Percentiles rank a stretch among this genome's conserved stretches.
Conservation (phyloP, 371 early-diverging fungal species). For the Fennellomyces sp. region DNA sequence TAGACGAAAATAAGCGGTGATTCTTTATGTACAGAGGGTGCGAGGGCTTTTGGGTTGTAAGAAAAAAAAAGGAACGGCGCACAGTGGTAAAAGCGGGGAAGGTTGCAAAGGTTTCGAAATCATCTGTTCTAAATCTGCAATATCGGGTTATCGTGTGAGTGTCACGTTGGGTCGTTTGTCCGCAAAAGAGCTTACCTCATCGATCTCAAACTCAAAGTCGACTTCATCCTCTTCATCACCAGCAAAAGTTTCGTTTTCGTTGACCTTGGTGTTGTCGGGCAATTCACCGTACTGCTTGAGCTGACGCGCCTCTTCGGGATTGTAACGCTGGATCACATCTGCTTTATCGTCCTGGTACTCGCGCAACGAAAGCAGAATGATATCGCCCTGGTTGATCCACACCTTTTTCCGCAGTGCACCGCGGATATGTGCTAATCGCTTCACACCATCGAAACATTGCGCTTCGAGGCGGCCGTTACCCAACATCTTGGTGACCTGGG, state of each 20-base stretch:
- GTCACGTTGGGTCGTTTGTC: too few relatives aligned
- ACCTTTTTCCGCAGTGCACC: conserved; percentile 95
- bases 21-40: too few relatives aligned
- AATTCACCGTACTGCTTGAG: conserved; percentile 96
- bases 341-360: conserved; percentile 98
- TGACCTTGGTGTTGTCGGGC: conserved; percentile 91
- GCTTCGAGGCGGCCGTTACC: conserved; percentile 98
- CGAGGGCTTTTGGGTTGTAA: too few relatives aligned
- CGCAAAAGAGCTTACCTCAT: conserved; percentile 80
- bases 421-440: conserved; percentile 95
- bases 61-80: too few relatives aligned
- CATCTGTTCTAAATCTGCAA: too few relatives aligned
- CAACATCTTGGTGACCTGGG: conserved; percentile 92
- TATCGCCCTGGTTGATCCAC: conserved; percentile 97
- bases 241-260: conserved; percentile 76
- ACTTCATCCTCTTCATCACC: conserved; percentile 79
- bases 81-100: too few relatives aligned
- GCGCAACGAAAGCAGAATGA: conserved; percentile 92
- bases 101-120: too few relatives aligned
- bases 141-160: too few relatives aligned
- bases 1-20: too few relatives aligned
- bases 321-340: conserved; percentile 98
- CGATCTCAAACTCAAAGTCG: conserved; percentile 92
- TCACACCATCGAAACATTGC: conserved; percentile 92
- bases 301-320: conserved; percentile 96